These are phyloP conservation scores for Candida coquimbonensis DNA, from an alignment of 805 yeast species.

Conservation along the genomic window DNA sequence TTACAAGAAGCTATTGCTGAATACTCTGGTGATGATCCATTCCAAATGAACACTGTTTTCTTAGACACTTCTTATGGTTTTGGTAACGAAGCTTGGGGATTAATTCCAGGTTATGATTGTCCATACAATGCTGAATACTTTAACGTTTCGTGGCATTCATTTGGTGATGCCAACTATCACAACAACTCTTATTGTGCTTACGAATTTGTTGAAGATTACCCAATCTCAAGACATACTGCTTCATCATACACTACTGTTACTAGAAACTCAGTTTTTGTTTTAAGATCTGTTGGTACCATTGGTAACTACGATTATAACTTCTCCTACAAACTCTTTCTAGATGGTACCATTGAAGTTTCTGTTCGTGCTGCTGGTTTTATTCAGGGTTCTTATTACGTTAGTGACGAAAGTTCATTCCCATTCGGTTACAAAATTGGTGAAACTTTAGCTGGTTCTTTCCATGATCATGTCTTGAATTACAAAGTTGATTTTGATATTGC, in stretches of 20 bases:
- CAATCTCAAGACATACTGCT: slow-evolving; percentile 19
- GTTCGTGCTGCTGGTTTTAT: slow-evolving; percentile 26
- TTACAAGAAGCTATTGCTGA: slow-evolving; percentile 26
- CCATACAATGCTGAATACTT: slow-evolving; percentile 25
- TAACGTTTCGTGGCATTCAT: slow-evolving; percentile 22
- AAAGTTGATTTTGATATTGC: slow-evolving; percentile 25
- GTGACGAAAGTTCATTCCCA: slow-evolving; percentile 12
- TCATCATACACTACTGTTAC: slow-evolving; percentile 14
- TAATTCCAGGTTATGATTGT: slow-evolving; percentile 25
- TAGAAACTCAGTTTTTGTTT: slow-evolving; percentile 20
- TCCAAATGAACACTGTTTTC: slow-evolving; percentile 22
- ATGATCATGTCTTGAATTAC: slow-evolving; percentile 23
- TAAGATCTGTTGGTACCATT: slow-evolving; percentile 21
- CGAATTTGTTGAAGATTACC: slow-evolving; percentile 19
- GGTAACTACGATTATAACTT: slow-evolving; percentile 24
- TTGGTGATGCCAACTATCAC: slow-evolving; percentile 18
- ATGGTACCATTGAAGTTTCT: slow-evolving; percentile 24
- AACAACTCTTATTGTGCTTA: slow-evolving; percentile 24
- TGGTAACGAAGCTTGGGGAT: slow-evolving; percentile 24
- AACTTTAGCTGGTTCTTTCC: slow-evolving; percentile 24
- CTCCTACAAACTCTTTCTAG: slow-evolving; percentile 19
- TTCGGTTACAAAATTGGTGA: slow-evolving; percentile 21
- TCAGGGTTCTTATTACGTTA: slow-evolving; percentile 23
- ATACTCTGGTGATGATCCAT: slow-evolving; percentile 26
- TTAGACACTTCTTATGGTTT: slow-evolving; percentile 24